Conservation (phyloP, 2,329 filamentous ascomycete genomes). For the Trichoderma polysporum region DNA sequence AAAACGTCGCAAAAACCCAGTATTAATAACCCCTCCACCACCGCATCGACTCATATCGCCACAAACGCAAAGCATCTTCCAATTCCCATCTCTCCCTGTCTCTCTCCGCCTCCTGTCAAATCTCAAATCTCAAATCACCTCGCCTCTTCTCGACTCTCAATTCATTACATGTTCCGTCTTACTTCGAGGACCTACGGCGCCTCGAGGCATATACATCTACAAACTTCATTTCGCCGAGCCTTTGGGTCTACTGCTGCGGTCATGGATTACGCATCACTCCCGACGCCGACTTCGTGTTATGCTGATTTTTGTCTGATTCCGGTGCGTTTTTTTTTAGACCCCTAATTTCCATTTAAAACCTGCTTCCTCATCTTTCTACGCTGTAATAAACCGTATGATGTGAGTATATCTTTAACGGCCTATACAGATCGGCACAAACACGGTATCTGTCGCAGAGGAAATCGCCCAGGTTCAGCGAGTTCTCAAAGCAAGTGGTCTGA, state of each 20-base stretch:
- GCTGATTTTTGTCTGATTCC: conserved; percentile 93
- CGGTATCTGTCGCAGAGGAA: conserved; percentile 73
- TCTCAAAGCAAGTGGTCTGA: conserved; percentile 75
- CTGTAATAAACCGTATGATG: background rate
- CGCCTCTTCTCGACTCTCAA: too few relatives aligned
- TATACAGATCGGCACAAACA: conserved; percentile 81
- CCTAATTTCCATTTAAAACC: background rate
- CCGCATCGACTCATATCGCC: too few relatives aligned
- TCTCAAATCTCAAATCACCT: background rate
- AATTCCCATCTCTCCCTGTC: background rate
- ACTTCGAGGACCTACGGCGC: background rate
- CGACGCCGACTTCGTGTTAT: conserved; percentile 73
- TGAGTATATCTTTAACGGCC: too few relatives aligned
- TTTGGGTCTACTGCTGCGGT: background rate
- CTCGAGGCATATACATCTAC: background rate
- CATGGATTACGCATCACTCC: conserved; percentile 49
- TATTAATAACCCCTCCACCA: background rate
- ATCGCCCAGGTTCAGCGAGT: conserved; percentile 87
- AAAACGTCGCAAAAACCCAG: background rate
- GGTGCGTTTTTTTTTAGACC: conserved; percentile 43
- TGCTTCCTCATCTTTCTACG: background rate
- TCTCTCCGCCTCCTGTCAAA: background rate
- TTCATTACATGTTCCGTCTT: conserved; percentile 11
- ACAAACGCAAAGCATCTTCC: too few relatives aligned
- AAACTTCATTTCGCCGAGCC: background rate